phyloP scores from a whole-genome alignment of 305 asterid species.

The Fraxinus baroniana region DNA sequence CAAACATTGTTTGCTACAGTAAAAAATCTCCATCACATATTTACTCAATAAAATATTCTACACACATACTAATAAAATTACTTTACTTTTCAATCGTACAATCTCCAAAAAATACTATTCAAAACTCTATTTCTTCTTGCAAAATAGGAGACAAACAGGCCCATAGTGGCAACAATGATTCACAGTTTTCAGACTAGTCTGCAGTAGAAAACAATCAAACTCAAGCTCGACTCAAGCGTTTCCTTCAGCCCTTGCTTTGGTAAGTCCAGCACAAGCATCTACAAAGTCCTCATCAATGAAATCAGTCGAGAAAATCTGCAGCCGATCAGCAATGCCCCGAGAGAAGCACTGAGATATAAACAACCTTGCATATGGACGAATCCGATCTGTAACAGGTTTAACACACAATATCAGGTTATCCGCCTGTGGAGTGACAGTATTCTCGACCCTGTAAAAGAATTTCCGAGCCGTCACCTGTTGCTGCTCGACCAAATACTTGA shows the following conservation, averaged over 20 bases:
- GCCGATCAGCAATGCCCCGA: constrained; percentile 47
- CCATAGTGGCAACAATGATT: neutral
- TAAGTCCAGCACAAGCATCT: constrained; percentile 74
- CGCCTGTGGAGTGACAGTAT: constrained; percentile 91
- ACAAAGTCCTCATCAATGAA: constrained; percentile 80
- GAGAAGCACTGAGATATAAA: constrained; percentile 53
- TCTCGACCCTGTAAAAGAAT: constrained; percentile 88
- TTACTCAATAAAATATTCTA: no score
- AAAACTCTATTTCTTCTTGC: no score
- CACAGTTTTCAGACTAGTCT: constrained; percentile 3
- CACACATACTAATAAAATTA: no score
- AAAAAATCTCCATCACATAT: no score
- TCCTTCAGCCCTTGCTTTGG: constrained; percentile 56
- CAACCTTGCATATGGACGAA: constrained; percentile 68
- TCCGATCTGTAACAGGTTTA: constrained; percentile 71
- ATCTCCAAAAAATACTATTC: no score
- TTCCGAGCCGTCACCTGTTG: constrained; percentile 50
- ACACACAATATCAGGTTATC: constrained; percentile 91
- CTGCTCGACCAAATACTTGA: constrained; percentile 71
- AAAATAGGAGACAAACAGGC: no score
- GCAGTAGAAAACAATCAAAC: neutral
- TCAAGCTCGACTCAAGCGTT: constrained; percentile 25
- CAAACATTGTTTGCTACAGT: no score
- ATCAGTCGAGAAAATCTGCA: constrained; percentile 83
- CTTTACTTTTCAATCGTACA: no score